Evolutionary conservation across 306 rosid genomes (phyloP), one percentile per base, ranked within the genome.

Genomic region (Prosopis cineraria): DNA sequence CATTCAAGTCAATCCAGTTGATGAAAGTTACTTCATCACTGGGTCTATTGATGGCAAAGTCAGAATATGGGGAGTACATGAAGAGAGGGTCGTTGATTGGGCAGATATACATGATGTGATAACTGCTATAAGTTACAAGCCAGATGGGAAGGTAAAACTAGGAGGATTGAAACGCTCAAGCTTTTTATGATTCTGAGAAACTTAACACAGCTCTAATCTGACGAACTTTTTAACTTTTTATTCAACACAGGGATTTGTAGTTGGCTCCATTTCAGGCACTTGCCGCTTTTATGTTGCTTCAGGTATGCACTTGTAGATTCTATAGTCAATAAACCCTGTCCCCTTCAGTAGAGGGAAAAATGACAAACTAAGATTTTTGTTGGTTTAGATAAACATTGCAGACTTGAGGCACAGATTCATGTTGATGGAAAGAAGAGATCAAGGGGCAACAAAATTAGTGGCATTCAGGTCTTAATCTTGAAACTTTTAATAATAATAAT

Each of bases 11-110:
- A 95, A 91, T 71, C 99, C 99, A 2, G 77, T 86, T 37, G 83
- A 89, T 68, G 89, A 82, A 74, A 88, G 87, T 79, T 83, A 88
- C 88, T 95, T 95, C 90, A 81, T 93, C 69, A 95, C 93, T 70
- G 98, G 98, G 53, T 95, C 97, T 70, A 84, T 93, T 24, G 98
- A 95, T 78, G 98, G 99, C 9, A 95, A 92, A 86, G 91, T 90
- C 59, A 90, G 97, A 66, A 84, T 95, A 72, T 95, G 99, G 99
- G 93, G 98, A 3, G 41, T 89, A 37, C 76, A 55, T 10, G 90
- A 91, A 79, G 87, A 84, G 75, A 86, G 97, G 40, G 99, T 95
- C 36, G 93, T 90, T 82, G 99, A 95, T 52, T 95, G 99, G 99
- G 91, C 83, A 36, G 93, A 91, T 78, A 76, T 81, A 31, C 79